Base-by-base conservation (phyloP, 2,329 filamentous ascomycete species). In the Colletotrichum echinochloae region DNA sequence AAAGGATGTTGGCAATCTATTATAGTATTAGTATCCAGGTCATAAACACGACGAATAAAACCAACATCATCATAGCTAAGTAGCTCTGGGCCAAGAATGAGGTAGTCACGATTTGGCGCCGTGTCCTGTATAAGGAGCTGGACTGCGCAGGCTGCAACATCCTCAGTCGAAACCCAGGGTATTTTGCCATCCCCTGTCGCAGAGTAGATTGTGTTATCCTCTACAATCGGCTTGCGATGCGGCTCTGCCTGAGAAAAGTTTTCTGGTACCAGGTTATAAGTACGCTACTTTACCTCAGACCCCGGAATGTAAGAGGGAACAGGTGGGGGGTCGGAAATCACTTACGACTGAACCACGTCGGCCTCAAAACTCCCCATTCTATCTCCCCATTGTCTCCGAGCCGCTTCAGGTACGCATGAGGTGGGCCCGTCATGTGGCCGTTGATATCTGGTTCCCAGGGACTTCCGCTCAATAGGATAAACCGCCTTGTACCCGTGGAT, bases 281-380 rank as follows among this genome's bases (percentile, higher is more conserved):
- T 52, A 23, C 8, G n/a, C n/a, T 20, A 23, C 2, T 37, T 46
- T 30, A 9, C 16, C n/a, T 44, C 46, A 26, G 14, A 48, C 9
- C 48, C 37, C 55, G 54, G 49, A 54, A 61, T 35, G 7, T n/a
- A n/a, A n/a, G n/a, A n/a, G n/a, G n/a, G n/a, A n/a, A n/a, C n/a
- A n/a, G n/a, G n/a, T n/a, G n/a, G n/a, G n/a, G n/a, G n/a, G n/a
- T n/a, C n/a, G n/a, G n/a, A n/a, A n/a, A n/a, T n/a, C 33, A 30
- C 77, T 69, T 76, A 83, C 82, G 77, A 77, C 83, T 83, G 67
- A 87, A 87, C 83, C 84, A 87, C n/a, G 81, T 83, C 7, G 84
- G 83, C 66, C 83, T 74, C 72, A 87, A 67, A 11, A 84, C 79
- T 5, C 79, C 78, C 78, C 81, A 86, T 60, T 83, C 82, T 0